Base-by-base conservation (phyloP, 2,329 filamentous ascomycete genomes). In the Penicillium sp. region DNA sequence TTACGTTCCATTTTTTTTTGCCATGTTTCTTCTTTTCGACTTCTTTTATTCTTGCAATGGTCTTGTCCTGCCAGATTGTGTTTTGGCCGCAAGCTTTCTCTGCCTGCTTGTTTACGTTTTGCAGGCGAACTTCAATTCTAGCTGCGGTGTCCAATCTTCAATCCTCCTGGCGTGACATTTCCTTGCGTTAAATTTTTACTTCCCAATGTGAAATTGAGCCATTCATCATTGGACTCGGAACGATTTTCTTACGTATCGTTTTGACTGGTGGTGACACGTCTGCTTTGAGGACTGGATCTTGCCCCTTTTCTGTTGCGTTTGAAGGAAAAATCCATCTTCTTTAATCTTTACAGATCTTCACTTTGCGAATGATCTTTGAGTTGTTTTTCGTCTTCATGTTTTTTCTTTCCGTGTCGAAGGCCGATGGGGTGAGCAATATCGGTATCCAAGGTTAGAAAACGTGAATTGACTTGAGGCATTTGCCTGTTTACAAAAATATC, bases 21-120 rank as follows among this genome's bases (percentile, higher is more conserved):
- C 40, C 38, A 52, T 59, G 56, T 59, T 59, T 54, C 50, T 62
- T 62, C 56, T 31, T 50, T 59, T 61, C 49, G 16, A 31, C 31
- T 54, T 53, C 46, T 54, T 53, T 40, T 52, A 40, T 58, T 57
- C 44, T 53, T 59, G 35, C 48, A 40, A 37, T 50, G 37, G 35
- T 34, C 29, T 39, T 54, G n/a, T 32, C 53, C n/a, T 56, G 47
- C 47, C 37, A 18, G 38, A 16, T 31, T 37, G 22, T 43, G 18
- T 10, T 24, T 32, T 34, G 22, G 22, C 22, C 20, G 14, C 32
- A 43, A 14, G 14, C 14, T 47, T 22, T n/a, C 34, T n/a, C 8
- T 34, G 40, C 34, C 29, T 53, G 35, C 16, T 32, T 31, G 32
- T 13, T 13, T 52, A 24, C 40, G 4, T 29, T 34, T 34, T 22